Evolutionary conservation across 768 basidiomycete species (phyloP), one percentile per base, ranked within the genome.

Genomic region (Lactifluus volemus): DNA sequence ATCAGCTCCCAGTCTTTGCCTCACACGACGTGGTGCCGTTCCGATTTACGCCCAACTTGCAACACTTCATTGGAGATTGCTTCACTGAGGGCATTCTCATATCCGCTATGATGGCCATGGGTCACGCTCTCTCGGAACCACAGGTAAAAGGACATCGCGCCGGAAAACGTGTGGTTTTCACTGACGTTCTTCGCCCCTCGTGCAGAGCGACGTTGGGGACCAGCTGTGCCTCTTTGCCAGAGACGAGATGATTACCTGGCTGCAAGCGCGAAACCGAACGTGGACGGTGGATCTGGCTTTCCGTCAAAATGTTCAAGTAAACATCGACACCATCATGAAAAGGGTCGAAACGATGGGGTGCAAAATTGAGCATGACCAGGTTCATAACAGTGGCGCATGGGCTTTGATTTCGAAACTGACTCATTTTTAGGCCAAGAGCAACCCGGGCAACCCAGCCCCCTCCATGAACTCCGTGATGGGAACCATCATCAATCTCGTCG

Each of bases 41-140:
- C 88, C 87, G 97, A 41, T 84, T 96, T 65, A 98, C 97, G 4
- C 94, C 94, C 4, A 98, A 97, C 73, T 83, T 99, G 77, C 97
- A 99, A 73, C 80, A 82, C 64, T 95, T 99, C 76, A 74, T 98
- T 41, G 92, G 92, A 1, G 88, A 89, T 2, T 81, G 92, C 56
- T 87, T 90, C 45, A 89, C 86, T 1, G 97, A 99, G 71, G 97
- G 96, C 8, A 74, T 97, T 41, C 76, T 99, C 45, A 85, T 91
- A 0, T 81, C 89, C 8, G 85, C 89, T 4, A 84, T 96, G 53
- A 88, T 97, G 80, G 89, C 94, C 2, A 93, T 99, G 55, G 94
- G 86, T 5, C 82, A 93, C 52, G 88, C 87, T 62, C 77, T 99
- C 49, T 93, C 92, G 4, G 88, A 93, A 69, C 93, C 94, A 17